Evolutionary conservation across 257 asterid species (phyloP).

Genomic region (Thymus quinquecostatus): DNA sequence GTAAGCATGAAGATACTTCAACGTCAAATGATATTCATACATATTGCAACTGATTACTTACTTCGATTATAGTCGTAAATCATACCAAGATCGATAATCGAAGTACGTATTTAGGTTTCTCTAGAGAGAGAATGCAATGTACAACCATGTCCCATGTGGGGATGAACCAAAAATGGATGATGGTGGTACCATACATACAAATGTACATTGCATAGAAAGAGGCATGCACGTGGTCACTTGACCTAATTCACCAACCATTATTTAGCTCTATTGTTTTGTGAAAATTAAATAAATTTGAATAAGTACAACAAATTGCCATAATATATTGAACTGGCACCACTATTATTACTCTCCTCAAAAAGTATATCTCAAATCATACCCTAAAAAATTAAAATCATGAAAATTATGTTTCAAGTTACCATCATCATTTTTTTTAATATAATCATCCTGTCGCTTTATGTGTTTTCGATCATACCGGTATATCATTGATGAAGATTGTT

Average conservation of each 20-base stretch:
- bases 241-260: conserved; percentile 39
- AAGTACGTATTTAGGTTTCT: no score
- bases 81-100: no score
- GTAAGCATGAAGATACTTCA: no score
- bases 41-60: no score
- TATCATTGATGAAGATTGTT: no score
- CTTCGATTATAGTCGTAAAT: no score
- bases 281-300: conserved; percentile 3
- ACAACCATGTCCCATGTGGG: conserved; percentile 43
- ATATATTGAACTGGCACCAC: conserved; percentile 32
- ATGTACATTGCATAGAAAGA: conserved; percentile 2
- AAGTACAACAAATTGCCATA: conserved; percentile 15
- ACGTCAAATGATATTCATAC: no score
- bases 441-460: not conserved
- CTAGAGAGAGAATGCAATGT: not conserved
- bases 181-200: conserved; percentile 9
- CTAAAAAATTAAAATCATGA: conserved; percentile 13
- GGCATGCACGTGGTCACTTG: conserved; percentile 51
- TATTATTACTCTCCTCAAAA: conserved; percentile 20
- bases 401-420: conserved; percentile 34
- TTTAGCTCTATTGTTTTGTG: not conserved
- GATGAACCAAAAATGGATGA: conserved; percentile 12
- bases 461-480: no score
- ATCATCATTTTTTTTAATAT: conserved; percentile 27
- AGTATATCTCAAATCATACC: conserved; percentile 29